phyloP scores from a whole-genome alignment of 73 alveolate species.

The Symbiodinium natans region DNA sequence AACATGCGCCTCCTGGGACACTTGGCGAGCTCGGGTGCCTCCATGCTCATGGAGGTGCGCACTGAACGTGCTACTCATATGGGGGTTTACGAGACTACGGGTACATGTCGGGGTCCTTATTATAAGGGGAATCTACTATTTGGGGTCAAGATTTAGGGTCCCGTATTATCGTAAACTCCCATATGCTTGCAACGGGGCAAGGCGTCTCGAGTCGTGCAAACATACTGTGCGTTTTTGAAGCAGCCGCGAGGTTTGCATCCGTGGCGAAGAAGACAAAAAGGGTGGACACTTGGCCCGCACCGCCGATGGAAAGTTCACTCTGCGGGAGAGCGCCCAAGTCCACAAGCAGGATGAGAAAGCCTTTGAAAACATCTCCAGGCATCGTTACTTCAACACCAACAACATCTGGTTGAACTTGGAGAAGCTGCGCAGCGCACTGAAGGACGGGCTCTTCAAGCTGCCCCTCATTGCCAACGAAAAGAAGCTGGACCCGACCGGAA shows the following conservation, averaged over 20 bases:
- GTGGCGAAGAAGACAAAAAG: background rate
- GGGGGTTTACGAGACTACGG: too few species aligned
- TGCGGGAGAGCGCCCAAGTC: constrained; percentile 18
- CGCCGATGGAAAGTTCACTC: background rate
- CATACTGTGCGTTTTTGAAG: background rate
- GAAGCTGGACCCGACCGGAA: background rate
- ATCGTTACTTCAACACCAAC: constrained; percentile 29
- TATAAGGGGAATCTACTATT: too few species aligned
- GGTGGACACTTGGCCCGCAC: constrained; percentile 1
- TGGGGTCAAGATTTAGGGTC: too few species aligned
- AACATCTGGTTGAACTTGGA: constrained; percentile 19
- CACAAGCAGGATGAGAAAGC: constrained; percentile 20
- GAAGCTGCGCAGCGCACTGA: constrained; percentile 1
- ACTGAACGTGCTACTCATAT: background rate
- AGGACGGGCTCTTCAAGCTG: constrained; percentile 10
- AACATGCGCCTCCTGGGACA: background rate
- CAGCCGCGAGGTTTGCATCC: background rate
- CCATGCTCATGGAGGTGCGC: constrained; percentile 19
- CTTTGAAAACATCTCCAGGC: constrained; percentile 2
- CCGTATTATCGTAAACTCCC: too few species aligned
- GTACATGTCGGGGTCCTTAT: too few species aligned
- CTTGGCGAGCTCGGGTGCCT: constrained; percentile 13
- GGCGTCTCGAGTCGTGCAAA: too few species aligned
- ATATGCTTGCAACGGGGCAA: too few species aligned
- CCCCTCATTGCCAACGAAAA: constrained; percentile 3